These are phyloP conservation scores for barley (Hordeum vulgare) DNA, from an alignment of 176 grass and related monocot species.

Conservation along the genomic window MorexV3_pseudomolecules_assembly NC_058519.1:620318461-620318960, in stretches of 20 bases:
- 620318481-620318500: not conserved
- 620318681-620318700: conserved; percentile 12
- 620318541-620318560: not conserved
- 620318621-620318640: not conserved
- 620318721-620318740: conserved; percentile 1
- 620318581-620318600: too few relatives aligned
- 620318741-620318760: not conserved
- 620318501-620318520: too few relatives aligned
- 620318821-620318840: conserved; percentile 19
- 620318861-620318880: conserved; percentile 32
- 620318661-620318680: conserved; percentile 6
- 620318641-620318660: not conserved
- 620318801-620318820: conserved; percentile 8
- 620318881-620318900: conserved; percentile 26
- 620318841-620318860: conserved; percentile 20
- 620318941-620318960: conserved; percentile 99
- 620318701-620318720: conserved; percentile 5
- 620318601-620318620: not conserved
- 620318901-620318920: conserved; percentile 27
- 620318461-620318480: not conserved
- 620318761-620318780: conserved; percentile 29
- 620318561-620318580: not conserved
- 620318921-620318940: conserved; percentile 36
- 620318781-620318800: conserved; percentile 14
- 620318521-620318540: not conserved